A percentile compares a stretch with the other conserved stretches of the same genome.
These are phyloP conservation scores for Asterophora parasitica DNA, from an alignment of 768 basidiomycete species.

Conservation along the genomic window DNA sequence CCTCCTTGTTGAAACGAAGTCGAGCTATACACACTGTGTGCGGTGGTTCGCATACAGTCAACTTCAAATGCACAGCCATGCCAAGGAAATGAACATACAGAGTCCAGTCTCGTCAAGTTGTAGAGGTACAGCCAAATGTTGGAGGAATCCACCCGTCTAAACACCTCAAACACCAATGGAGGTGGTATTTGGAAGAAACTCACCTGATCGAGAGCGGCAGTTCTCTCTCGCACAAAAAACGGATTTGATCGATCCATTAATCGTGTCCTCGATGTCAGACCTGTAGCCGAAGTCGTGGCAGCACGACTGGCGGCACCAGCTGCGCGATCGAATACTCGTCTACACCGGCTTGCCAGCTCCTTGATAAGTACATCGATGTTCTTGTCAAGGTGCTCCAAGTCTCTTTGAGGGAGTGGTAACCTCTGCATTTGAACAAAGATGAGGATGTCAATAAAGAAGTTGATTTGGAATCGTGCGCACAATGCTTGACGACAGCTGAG, in stretches of 20 bases:
- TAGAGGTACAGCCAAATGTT: slow-evolving; percentile 50
- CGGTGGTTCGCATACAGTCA: too few relatives aligned
- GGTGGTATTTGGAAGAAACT: slow-evolving; percentile 21
- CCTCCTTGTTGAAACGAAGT: slow-evolving; percentile 43
- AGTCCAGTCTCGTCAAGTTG: slow-evolving; percentile 35
- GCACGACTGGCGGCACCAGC: slow-evolving; percentile 61
- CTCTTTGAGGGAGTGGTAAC: slow-evolving; percentile 43
- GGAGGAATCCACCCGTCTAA: slow-evolving; percentile 40
- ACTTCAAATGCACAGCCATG: slow-evolving; percentile 7
- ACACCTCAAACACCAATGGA: slow-evolving; percentile 21
- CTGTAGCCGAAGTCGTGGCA: slow-evolving; percentile 35
- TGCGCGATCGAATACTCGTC: slow-evolving; percentile 56
- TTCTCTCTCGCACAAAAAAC: slow-evolving; percentile 50
- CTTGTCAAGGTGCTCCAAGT: slow-evolving; percentile 56
- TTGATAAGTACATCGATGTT: slow-evolving; percentile 64
- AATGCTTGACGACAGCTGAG: slow-evolving; percentile 44
- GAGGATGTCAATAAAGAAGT: too few relatives aligned
- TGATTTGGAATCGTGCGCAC: slow-evolving; percentile 33
- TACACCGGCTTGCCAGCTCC: slow-evolving; percentile 57
- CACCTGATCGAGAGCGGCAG: slow-evolving; percentile 48
- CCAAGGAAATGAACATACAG: slow-evolving; percentile 34
- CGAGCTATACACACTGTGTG: slow-evolving; percentile 58
- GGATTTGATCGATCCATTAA: slow-evolving; percentile 22
- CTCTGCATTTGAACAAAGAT: slow-evolving; percentile 14
- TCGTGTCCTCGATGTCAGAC: slow-evolving; percentile 28